A percentile compares a stretch with the other conserved stretches of the same genome.
phyloP scores from a whole-genome alignment of 257 asterid species.

The Salvia hispanica region DNA sequence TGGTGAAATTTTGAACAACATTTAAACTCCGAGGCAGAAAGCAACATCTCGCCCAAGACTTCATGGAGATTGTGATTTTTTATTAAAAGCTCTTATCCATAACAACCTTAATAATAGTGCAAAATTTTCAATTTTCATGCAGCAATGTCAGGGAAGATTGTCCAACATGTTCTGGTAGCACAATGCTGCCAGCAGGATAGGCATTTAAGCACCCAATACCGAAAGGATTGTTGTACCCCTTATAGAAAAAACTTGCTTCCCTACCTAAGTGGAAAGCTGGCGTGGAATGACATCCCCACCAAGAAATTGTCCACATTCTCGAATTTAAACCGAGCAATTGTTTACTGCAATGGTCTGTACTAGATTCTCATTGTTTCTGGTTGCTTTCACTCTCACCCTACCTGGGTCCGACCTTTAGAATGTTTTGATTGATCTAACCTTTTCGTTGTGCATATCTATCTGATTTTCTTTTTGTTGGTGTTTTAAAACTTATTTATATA shows the following conservation, averaged over 20 bases:
- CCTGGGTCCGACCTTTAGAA: constrained; percentile 40
- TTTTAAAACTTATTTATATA: not conserved
- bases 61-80: constrained; percentile 26
- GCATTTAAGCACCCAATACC: constrained; percentile 66
- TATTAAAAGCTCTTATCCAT: constrained; percentile 39
- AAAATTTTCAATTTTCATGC: constrained; percentile 74
- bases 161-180: constrained; percentile 89
- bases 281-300: constrained; percentile 79
- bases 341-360: constrained; percentile 99
- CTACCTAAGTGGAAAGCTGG: constrained; percentile 63
- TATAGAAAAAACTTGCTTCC: constrained; percentile 68
- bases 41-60: constrained; percentile 22
- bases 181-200: constrained; percentile 96
- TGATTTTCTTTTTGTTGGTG: constrained; percentile 7
- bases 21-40: constrained; percentile 1
- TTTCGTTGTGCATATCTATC: constrained; percentile 30
- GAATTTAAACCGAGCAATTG: constrained; percentile 62
- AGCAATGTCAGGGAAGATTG: constrained; percentile 93
- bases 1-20: constrained; percentile 11
- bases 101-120: constrained; percentile 48
- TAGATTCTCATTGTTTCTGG: constrained; percentile 86
- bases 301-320: constrained; percentile 62
- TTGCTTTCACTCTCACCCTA: constrained; percentile 50
- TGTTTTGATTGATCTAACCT: constrained; percentile 36
- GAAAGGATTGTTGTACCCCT: constrained; percentile 60